These are phyloP conservation scores for Carpediemonas membranifera DNA, from an alignment of 78 protist genomes.

Conservation along the genomic window DNA sequence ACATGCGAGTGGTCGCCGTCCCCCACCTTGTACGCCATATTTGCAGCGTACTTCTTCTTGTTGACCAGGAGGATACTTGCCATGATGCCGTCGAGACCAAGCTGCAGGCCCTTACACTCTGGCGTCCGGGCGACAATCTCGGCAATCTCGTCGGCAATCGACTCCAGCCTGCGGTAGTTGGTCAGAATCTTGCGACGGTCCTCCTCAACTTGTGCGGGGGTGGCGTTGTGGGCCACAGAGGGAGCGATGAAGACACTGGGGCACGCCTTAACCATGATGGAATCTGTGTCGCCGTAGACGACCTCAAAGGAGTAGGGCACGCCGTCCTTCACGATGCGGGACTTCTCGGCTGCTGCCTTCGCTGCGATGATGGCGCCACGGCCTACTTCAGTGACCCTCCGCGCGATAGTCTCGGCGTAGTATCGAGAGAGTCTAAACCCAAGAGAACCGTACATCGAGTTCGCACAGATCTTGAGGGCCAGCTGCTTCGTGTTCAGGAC, in stretches of 20 bases:
- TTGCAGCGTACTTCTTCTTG: constrained; percentile 94
- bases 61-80: constrained; percentile 64
- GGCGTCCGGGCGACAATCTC: background rate
- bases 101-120: background rate
- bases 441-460: constrained; percentile 94
- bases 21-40: constrained; percentile 16
- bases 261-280: constrained; percentile 88
- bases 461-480: constrained; percentile 86
- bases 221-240: background rate
- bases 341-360: background rate
- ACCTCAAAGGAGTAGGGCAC: constrained; percentile 53
- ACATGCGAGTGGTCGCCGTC: background rate
- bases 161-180: too few species aligned
- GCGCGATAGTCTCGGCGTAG: constrained; percentile 86
- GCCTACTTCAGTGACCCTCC: constrained; percentile 78
- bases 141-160: background rate
- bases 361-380: constrained; percentile 62
- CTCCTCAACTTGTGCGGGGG: too few species aligned
- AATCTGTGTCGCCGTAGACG: constrained; percentile 99
- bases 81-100: constrained; percentile 84
- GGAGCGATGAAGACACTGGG: background rate
- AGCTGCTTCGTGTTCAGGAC: constrained; percentile 41
- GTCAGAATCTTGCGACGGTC: too few species aligned
- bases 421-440: constrained; percentile 86
- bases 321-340: background rate